Evolutionary conservation across 1,284 basidiomycete species (phyloP), one percentile per base, ranked within the genome.

Genomic region (Sporisorium reilianum): DNA sequence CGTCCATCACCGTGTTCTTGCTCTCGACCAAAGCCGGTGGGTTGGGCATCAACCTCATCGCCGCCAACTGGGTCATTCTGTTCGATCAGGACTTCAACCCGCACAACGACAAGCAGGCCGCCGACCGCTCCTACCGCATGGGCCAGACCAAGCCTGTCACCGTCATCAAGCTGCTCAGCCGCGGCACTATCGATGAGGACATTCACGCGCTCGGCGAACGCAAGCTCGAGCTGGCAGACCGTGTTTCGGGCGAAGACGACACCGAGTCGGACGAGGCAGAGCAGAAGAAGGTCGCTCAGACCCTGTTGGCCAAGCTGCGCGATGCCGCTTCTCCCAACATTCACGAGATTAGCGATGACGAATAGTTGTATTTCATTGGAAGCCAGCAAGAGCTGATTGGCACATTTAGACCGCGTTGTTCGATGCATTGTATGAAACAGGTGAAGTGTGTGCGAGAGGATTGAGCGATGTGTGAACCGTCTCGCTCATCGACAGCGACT

Each of bases 121-220:
- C 96, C 60, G 97, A 99, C 85, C 91, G 97, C 38, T 95, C 95
- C 28, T 99, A 98, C 85, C 92, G 97, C n/a, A 97, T 99, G 77
- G 96, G 94, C 18, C 95, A 97, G 85, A 93, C 92, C 81, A 90
- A 90, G 55, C 90, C 95, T 61, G 94, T 97, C 5, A 88, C 89
- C 0, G 93, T 99, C 5, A 90, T 97, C 82, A 97, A 95, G 84
- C 88, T 99, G n/a, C 93, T 98, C 78, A 92, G 93, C 2, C 90
- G 90, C 65, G 93, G 91, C 14, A 95, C 94, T 1, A 97, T 99
- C 71, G 96, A 98, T 80, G 77, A 80, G 49, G 78, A 80, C 55
- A 79, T 81, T 34, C 77, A 80, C 30, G 71, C 76, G 5, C 38
- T 81, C 6, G 80, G 78, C 2, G 68, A 75, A 26, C 62, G 73